phyloP scores from a whole-genome alignment of 1,284 basidiomycete species.

The Papiliotrema laurentii region DNA sequence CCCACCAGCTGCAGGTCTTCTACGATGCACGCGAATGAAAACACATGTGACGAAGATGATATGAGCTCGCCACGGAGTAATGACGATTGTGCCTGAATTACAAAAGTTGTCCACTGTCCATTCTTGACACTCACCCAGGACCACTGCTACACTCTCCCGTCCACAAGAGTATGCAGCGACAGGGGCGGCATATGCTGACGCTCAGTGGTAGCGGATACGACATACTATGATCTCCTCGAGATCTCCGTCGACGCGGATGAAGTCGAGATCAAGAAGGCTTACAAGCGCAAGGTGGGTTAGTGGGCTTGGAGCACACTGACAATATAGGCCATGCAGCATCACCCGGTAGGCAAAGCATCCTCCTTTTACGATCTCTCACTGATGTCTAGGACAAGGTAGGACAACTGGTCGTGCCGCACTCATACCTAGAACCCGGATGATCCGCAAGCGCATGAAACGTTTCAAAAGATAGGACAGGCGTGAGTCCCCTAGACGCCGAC shows the following conservation, averaged over 20 bases:
- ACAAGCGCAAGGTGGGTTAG: constrained; percentile 70
- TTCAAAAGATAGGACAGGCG: constrained; percentile 84
- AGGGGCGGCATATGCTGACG: background rate
- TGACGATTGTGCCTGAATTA: background rate
- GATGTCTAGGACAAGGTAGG: constrained; percentile 59
- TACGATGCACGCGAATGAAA: background rate
- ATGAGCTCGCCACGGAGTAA: background rate
- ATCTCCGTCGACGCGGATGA: constrained; percentile 64
- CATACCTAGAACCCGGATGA: constrained; percentile 43
- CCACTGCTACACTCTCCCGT: background rate
- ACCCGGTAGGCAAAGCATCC: constrained; percentile 61
- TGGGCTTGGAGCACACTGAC: background rate
- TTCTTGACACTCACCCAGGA: background rate
- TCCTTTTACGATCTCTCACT: background rate
- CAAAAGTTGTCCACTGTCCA: background rate
- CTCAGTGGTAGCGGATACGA: constrained; percentile 39
- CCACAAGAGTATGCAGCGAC: background rate
- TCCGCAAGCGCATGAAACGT: constrained; percentile 62
- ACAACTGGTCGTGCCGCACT: background rate
- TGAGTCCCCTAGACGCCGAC: constrained; percentile 48
- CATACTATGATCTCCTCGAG: constrained; percentile 69
- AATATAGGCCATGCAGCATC: constrained; percentile 75
- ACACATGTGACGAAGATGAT: background rate
- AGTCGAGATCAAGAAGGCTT: constrained; percentile 83
- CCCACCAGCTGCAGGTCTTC: too few species aligned